Percentiles rank a stretch among this genome's conserved stretches.
Evolutionary conservation across 2,329 filamentous ascomycete genomes (phyloP).

Genomic region (Colletotrichum sp.): DNA sequence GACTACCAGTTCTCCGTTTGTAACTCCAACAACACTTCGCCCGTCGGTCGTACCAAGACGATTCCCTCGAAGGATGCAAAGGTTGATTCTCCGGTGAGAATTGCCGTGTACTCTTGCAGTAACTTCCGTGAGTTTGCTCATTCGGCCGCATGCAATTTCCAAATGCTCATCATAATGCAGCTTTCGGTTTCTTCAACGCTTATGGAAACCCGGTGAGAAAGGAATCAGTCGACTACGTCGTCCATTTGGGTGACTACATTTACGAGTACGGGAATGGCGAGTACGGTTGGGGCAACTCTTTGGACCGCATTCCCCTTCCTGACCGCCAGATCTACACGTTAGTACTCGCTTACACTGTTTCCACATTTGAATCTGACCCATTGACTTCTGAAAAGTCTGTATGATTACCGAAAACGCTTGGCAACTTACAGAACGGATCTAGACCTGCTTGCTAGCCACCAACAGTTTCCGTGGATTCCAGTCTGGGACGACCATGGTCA

Average conservation of each 20-base stretch:
- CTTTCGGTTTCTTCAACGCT: conserved; percentile 60
- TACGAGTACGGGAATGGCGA: conserved; percentile 58
- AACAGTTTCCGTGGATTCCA: conserved; percentile 48
- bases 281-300: conserved; percentile 55
- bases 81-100: conserved; percentile 55
- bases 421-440: conserved; percentile 44
- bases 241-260: conserved; percentile 66
- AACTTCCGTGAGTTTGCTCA: conserved; percentile 60
- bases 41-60: conserved; percentile 73
- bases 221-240: conserved; percentile 62
- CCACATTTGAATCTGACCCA: no score
- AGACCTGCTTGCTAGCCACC: conserved; percentile 43
- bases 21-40: conserved; percentile 62
- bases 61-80: conserved; percentile 61
- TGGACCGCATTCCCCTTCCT: conserved; percentile 57
- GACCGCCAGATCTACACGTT: conserved; percentile 51
- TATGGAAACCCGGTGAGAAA: conserved; percentile 64
- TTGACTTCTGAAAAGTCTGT: conserved; percentile 26
- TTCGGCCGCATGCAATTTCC: background rate
- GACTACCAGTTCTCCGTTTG: conserved; percentile 73
- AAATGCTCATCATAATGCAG: background rate
- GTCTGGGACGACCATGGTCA: conserved; percentile 56
- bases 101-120: conserved; percentile 74
- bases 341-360: conserved; percentile 30
- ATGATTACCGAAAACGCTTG: conserved; percentile 47